Evolutionary conservation across 441 rosid species (phyloP).

Genomic region (Aleurites moluccanus): DNA sequence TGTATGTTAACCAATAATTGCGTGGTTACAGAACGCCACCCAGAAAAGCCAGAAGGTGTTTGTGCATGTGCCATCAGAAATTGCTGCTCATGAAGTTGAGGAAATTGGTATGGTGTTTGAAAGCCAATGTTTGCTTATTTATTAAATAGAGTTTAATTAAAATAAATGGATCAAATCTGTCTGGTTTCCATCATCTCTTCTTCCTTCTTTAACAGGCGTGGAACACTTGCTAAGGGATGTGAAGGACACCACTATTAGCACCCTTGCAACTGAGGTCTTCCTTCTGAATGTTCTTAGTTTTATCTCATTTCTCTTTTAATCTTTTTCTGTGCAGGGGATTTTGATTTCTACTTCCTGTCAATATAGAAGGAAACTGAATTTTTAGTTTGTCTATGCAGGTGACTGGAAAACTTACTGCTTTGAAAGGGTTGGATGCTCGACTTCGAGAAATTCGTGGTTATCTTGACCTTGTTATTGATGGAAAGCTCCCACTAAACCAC

Average conservation of each 20-base stretch:
- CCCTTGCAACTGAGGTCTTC: conserved; percentile 80
- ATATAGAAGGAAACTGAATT: not conserved
- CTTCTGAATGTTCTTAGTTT: conserved; percentile 16
- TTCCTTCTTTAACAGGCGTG: conserved; percentile 51
- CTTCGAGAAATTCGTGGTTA: conserved; percentile 53
- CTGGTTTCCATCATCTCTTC: not conserved
- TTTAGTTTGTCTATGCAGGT: conserved; percentile 33
- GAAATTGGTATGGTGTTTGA: conserved; percentile 62
- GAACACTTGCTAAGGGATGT: conserved; percentile 89
- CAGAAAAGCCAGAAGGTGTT: conserved; percentile 94
- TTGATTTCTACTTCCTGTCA: not conserved
- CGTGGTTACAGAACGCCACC: conserved; percentile 68
- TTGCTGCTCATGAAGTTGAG: conserved; percentile 87
- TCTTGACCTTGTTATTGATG: conserved; percentile 53
- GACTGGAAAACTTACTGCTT: conserved; percentile 53
- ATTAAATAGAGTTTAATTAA: not conserved
- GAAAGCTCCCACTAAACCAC: conserved; percentile 58
- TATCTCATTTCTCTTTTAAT: not conserved
- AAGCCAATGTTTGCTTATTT: conserved; percentile 7
- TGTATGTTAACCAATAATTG: not conserved
- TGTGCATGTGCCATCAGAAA: conserved; percentile 84
- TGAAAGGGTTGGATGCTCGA: conserved; percentile 62
- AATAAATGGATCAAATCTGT: not conserved
- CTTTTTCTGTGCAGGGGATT: not conserved
- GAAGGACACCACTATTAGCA: conserved; percentile 84